Base-by-base conservation (phyloP, 176 grass and related monocot species). In the Elymus sibiricus region DNA sequence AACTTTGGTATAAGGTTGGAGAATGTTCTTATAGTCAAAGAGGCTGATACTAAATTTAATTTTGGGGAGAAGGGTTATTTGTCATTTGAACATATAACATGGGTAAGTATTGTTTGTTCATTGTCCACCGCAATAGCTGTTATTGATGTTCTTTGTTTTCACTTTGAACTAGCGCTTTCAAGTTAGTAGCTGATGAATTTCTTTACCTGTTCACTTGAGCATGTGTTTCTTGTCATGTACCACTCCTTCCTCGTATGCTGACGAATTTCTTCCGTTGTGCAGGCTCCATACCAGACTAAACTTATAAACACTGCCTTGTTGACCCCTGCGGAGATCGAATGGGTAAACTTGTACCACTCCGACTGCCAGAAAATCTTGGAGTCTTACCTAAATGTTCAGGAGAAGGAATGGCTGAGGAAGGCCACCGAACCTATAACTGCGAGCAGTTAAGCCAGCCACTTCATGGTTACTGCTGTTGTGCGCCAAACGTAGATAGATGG, bases 1-100 rank as follows among this genome's bases (percentile, higher is more conserved):
- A 96, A 64, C 71, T 98, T 98, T 70, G 97, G 97, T 83, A 87
- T 98, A 87, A 92, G 94, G 68, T 85, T 98, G 88, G 97, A 98
- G 90, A 98, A 98, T 86, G 97, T 98, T 86, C 97, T 98, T 82
- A 90, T 98, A 63, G 85, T 88, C 58, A 98, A 98, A 53, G 86
- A 95, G 43, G 92, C 97, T 16, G 84, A 87, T 86, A 89, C 90
- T 15, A 82, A 89, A 76, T 98, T 90, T 81, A 98, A 98, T 86
- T 98, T 98, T 84, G 97, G 90, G 64, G 88, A 88, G 8, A 98
- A 95, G 85, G 94, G 97, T 56, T 98, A 94, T 88, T 88, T 98
- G 64, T 80, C 86, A 61, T 98, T 98, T 79, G 94, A 98, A 76
- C 91, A 98, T 88, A 92, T 98, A 86, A 95, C 97, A 82, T 98